Evolutionary conservation across 1,139 yeast genomes (phyloP).

Genomic region (Saccharomyces hybrid): DNA sequence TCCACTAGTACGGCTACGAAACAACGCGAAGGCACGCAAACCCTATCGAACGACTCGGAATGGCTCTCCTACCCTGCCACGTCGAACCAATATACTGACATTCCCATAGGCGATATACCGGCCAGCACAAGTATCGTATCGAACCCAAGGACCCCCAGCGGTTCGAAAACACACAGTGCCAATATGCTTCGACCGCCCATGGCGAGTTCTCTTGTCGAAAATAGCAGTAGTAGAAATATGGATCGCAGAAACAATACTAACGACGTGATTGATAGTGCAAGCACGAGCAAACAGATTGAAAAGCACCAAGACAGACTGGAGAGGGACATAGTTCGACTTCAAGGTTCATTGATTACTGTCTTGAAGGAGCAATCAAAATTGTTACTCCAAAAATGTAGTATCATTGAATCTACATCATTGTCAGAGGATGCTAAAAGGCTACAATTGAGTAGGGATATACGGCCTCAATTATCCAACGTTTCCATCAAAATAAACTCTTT

Average conservation of each 20-base stretch:
- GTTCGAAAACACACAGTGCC: neutral
- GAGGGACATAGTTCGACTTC: slow-evolving; percentile 9
- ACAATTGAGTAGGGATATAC: slow-evolving; percentile 14
- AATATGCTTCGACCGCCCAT: neutral
- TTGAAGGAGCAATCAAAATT: slow-evolving; percentile 17
- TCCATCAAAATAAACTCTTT: neutral
- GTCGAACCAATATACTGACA: neutral
- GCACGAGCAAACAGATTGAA: neutral
- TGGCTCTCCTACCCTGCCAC: neutral
- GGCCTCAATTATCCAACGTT: neutral
- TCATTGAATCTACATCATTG: slow-evolving; percentile 29
- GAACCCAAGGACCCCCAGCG: neutral
- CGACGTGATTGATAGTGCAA: neutral
- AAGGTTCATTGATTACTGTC: slow-evolving; percentile 14
- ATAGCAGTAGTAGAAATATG: neutral
- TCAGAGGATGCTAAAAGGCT: slow-evolving; percentile 28
- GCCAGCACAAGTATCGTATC: neutral
- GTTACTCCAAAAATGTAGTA: slow-evolving; percentile 22
- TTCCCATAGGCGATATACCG: neutral
- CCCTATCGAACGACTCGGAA: neutral
- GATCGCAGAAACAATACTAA: neutral
- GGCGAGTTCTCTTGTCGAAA: neutral
- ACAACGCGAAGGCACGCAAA: neutral
- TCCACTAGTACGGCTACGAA: neutral
- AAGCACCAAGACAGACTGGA: neutral